phyloP scores from a whole-genome alignment of 805 yeast species.

The Priceomyces melissophilus region DNA sequence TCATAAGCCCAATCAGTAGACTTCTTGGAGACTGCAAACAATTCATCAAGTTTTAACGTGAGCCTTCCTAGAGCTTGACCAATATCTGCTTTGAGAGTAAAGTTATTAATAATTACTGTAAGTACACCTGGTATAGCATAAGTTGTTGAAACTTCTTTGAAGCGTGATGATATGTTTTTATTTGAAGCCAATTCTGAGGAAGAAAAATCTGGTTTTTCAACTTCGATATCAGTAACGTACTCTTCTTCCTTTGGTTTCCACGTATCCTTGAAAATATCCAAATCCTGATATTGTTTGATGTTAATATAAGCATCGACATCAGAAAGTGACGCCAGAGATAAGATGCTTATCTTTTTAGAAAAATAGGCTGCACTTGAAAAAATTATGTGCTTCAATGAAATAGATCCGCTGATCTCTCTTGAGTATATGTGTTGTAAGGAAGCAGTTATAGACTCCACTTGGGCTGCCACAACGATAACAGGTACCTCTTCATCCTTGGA shows the following conservation, averaged over 20 bases:
- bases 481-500: slow-evolving; percentile 45
- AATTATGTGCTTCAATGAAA: slow-evolving; percentile 44
- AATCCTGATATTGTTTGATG: slow-evolving; percentile 82
- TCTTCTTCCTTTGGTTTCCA: slow-evolving; percentile 55
- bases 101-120: slow-evolving; percentile 51
- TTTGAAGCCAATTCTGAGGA: slow-evolving; percentile 17
- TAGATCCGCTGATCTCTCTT: slow-evolving; percentile 78
- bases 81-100: slow-evolving; percentile 61
- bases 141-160: slow-evolving; percentile 58
- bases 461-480: slow-evolving; percentile 40
- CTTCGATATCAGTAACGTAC: background rate
- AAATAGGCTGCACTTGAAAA: slow-evolving; percentile 48
- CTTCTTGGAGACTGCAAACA: slow-evolving; percentile 71
- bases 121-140: slow-evolving; percentile 74
- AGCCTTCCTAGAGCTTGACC: slow-evolving; percentile 81
- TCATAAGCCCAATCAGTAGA: slow-evolving; percentile 68
- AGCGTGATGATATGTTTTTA: slow-evolving; percentile 42
- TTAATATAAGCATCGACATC: slow-evolving; percentile 64
- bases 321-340: slow-evolving; percentile 50
- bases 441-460: slow-evolving; percentile 56
- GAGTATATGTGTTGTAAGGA: slow-evolving; percentile 89
- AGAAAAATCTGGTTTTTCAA: background rate
- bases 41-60: slow-evolving; percentile 48
- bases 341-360: slow-evolving; percentile 37
- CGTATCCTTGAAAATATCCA: slow-evolving; percentile 75